Conservation (phyloP, 2,329 filamentous ascomycete genomes). For the Ceratocystiopsis sp. region DNA sequence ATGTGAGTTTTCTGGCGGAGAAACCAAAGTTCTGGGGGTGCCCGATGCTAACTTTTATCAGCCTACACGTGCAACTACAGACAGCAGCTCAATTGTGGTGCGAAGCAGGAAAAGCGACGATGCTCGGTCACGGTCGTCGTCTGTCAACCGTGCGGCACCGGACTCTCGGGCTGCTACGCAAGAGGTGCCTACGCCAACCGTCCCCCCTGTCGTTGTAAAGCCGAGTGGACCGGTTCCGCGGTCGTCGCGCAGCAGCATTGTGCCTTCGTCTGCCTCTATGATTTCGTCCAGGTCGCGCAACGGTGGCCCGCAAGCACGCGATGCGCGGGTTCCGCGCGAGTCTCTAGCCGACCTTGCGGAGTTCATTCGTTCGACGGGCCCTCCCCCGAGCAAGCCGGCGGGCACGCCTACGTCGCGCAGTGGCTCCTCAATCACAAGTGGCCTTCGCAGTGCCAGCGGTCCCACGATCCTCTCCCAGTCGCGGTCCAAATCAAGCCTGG, state of each 20-base stretch:
- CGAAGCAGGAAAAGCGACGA: slow-evolving; percentile 32
- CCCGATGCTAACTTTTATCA: neutral
- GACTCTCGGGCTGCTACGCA: slow-evolving; percentile 14
- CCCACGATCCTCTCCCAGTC: too few species aligned
- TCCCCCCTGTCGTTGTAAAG: slow-evolving; percentile 1
- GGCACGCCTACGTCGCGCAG: neutral
- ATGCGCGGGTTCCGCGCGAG: slow-evolving; percentile 53
- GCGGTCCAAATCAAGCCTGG: slow-evolving; percentile 19
- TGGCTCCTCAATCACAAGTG: neutral
- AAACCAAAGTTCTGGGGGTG: neutral
- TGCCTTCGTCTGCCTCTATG: slow-evolving; percentile 5
- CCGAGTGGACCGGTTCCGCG: slow-evolving; percentile 7
- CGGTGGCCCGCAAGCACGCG: slow-evolving; percentile 37
- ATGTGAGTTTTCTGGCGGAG: slow-evolving; percentile 31
- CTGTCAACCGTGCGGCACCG: slow-evolving; percentile 19
- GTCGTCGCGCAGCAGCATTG: slow-evolving; percentile 14
- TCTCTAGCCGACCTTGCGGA: slow-evolving; percentile 72
- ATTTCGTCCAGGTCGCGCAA: slow-evolving; percentile 16
- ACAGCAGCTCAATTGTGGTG: slow-evolving; percentile 23
- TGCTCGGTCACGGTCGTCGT: slow-evolving; percentile 30
- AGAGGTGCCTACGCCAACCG: too few species aligned
- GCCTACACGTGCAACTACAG: neutral
- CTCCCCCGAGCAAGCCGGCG: slow-evolving; percentile 23
- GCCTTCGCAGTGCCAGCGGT: too few species aligned
- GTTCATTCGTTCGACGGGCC: slow-evolving; percentile 75